Evolutionary conservation across 2,329 filamentous ascomycete genomes (phyloP), one percentile per base, ranked within the genome.

Genomic region (Lanzia echinophila): DNA sequence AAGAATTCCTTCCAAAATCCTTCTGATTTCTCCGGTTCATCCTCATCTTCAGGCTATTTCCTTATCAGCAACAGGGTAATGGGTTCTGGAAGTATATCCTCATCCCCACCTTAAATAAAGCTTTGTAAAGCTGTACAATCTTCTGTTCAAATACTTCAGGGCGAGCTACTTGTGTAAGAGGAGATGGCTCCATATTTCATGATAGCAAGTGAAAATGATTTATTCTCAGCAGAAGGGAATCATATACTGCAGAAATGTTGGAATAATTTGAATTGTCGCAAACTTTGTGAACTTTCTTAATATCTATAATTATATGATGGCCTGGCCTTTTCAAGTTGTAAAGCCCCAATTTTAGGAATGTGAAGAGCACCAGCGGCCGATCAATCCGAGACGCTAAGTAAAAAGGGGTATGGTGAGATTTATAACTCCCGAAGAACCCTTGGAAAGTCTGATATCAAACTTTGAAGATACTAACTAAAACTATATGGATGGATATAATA

Each of bases 1-100:
- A 99, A 99, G 73, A 99, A 90, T 71, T 96, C 94, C 61, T 83
- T 80, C 94, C 94, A 99, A 73, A 96, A 99, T 42, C 90, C 92
- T 57, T 96, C 90, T 0, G 88, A 81, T 58, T 86, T 86, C 28
- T 90, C 86, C 49, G 75, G 71, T 56, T 83, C 79, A 57, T 87
- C 79, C 52, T 83, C 79, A 60, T 86, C 82, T 8, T 28, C 24
- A 28, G 24, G 24, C 73, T 87, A 64, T 64, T 60, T 65, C 56
- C 54, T 15, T 51, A 56, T 64, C 57, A 63, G 58, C 42, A 50
- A 36, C 22, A 24, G 28, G 13, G 22, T 6, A 39, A 33, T 20
- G 19, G 48, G 50, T 15, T n/a, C 24, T 53, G 15, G 7, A 54
- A 22, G 39, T 47, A 19, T 56, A 19, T n/a, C 34, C 19, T 50